Evolutionary conservation across 352 stramenopile genomes (phyloP), one percentile per base, ranked within the genome.

Genomic region (Aphanomyces invadans): DNA sequence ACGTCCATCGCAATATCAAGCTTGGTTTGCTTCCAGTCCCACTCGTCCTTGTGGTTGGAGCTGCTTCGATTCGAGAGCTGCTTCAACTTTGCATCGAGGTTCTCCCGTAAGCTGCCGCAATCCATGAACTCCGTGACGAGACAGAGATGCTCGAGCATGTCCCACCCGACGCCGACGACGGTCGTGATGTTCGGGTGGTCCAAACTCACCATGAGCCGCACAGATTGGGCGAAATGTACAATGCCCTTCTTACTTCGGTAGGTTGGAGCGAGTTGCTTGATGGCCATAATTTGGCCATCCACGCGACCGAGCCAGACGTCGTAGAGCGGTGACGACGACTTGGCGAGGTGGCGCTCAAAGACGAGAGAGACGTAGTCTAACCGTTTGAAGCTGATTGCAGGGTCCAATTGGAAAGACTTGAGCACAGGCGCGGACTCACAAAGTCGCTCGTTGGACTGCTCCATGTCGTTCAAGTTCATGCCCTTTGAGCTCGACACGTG

Each of bases 1-100:
- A 88, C 62, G 56, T 86, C 75, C 1, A 85, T 73, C 7, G 78
- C 78, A 9, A 89, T 60, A 44, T 85, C 74, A 7, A 87, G 32
- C 46, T 88, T 86, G 29, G 75, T 70, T 7, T 66, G n/a, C 19
- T 70, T 74, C 80, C 78, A 88, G 19, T 4, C 44, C 61, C 57
- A 65, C 25, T n/a, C 36, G 21, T 11, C 21, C 2, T 38, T 19
- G n/a, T n/a, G n/a, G n/a, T n/a, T n/a, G n/a, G n/a, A n/a, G n/a
- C n/a, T n/a, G n/a, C n/a, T n/a, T n/a, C n/a, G n/a, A n/a, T n/a
- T n/a, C 3, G 55, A 12, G 2, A 31, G 26, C n/a, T 48, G 3
- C 4, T 28, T 23, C 23, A n/a, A 4, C 29, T 65, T 32, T 3
- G 26, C 19, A 19, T 70, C 29, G 1, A 76, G 65, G 12, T 56